Conservation (phyloP, 208 protist genomes). For the Trypanosomatidae sp. region DNA sequence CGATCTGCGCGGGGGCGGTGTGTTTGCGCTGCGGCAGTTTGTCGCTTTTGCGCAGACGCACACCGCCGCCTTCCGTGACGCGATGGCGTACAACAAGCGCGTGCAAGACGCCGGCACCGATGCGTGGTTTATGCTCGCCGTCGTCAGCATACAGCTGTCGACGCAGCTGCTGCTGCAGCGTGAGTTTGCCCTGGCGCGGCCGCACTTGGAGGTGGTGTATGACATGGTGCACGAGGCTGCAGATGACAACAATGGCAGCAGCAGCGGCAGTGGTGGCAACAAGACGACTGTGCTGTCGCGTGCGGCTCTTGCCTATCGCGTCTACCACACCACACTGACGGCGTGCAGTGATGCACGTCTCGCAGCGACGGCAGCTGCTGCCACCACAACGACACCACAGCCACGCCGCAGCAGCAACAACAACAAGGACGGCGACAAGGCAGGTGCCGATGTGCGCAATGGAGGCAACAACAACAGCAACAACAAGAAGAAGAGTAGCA, state of each 20-base stretch:
- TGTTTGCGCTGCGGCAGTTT: slow-evolving; percentile 64
- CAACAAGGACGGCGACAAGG: too few relatives aligned
- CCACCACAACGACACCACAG: too few relatives aligned
- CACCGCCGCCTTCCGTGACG: slow-evolving; percentile 31
- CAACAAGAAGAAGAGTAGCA: neutral
- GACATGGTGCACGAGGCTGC: too few relatives aligned
- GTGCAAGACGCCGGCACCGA: slow-evolving; percentile 14
- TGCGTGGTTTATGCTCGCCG: slow-evolving; percentile 71
- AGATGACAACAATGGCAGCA: too few relatives aligned
- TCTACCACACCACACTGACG: too few relatives aligned
- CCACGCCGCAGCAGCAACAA: too few relatives aligned
- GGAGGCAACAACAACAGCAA: neutral
- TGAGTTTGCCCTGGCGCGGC: slow-evolving; percentile 25
- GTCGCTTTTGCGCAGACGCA: slow-evolving; percentile 69
- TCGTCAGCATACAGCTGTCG: slow-evolving; percentile 80
- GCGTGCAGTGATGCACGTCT: too few relatives aligned
- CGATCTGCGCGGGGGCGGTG: slow-evolving; percentile 77
- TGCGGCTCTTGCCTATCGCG: too few relatives aligned
- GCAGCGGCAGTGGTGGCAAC: too few relatives aligned
- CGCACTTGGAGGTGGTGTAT: slow-evolving; percentile 62
- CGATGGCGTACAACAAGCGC: slow-evolving; percentile 61
- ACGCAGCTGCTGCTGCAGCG: slow-evolving; percentile 49
- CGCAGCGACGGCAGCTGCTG: too few relatives aligned
- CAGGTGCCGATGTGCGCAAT: too few relatives aligned
- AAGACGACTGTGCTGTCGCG: too few relatives aligned